These are phyloP conservation scores for Boletus subcaerulescens DNA, from an alignment of 768 basidiomycete species.

Conservation along the genomic window DNA sequence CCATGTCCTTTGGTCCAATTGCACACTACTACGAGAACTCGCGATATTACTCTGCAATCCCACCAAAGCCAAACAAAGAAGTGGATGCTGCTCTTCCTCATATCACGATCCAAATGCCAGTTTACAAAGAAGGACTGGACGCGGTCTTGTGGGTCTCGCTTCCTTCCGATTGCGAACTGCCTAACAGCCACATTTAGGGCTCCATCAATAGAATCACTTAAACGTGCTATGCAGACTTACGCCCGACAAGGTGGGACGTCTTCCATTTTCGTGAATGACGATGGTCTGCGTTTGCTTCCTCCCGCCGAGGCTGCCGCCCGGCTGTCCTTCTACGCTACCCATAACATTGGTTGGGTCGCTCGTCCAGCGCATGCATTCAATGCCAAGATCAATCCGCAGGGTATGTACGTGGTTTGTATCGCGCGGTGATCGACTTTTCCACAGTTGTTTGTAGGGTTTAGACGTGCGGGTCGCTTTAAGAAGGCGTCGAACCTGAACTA, in stretches of 20 bases:
- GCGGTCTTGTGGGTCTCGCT: conserved; percentile 43
- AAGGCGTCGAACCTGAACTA: conserved; percentile 95
- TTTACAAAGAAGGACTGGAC: conserved; percentile 55
- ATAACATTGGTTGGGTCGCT: conserved; percentile 59
- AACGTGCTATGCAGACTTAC: conserved; percentile 61
- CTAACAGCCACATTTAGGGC: conserved; percentile 25
- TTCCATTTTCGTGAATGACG: conserved; percentile 59
- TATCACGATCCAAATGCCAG: conserved; percentile 55
- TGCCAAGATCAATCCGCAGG: conserved; percentile 48
- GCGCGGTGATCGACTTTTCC: conserved; percentile 35
- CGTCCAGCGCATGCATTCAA: conserved; percentile 47
- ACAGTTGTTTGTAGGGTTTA: conserved; percentile 22
- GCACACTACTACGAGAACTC: conserved; percentile 51
- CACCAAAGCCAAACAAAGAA: conserved; percentile 41
- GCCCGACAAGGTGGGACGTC: conserved; percentile 64
- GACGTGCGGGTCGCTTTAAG: conserved; percentile 77
- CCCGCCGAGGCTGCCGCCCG: conserved; percentile 46
- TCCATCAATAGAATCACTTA: conserved; percentile 52
- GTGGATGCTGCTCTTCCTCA: conserved; percentile 47
- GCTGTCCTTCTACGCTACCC: conserved; percentile 51
- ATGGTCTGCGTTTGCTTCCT: conserved; percentile 53
- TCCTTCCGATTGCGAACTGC: not conserved
- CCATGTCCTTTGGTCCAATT: conserved; percentile 48
- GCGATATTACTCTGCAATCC: conserved; percentile 49
- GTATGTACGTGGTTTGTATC: conserved; percentile 27